Evolutionary conservation across 345 rosid species (phyloP).

Genomic region (Xanthoceras sorbifolium): DNA sequence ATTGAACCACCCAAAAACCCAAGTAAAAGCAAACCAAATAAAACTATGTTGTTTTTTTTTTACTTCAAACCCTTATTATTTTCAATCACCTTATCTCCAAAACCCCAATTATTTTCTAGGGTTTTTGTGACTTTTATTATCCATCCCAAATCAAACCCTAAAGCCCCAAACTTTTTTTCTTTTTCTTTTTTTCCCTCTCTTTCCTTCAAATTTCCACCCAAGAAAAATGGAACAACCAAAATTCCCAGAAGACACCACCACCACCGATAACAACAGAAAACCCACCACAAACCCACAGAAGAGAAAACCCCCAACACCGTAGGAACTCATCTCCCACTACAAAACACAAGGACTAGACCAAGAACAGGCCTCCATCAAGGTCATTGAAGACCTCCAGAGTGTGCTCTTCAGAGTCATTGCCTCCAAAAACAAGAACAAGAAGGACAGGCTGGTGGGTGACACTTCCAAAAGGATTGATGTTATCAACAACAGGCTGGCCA

Average conservation of each 20-base stretch:
- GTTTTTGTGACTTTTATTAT: neutral
- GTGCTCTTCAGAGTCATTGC: slow-evolving; percentile 58
- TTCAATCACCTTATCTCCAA: neutral
- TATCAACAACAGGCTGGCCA: slow-evolving; percentile 51
- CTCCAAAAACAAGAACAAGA: slow-evolving; percentile 40
- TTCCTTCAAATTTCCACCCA: neutral
- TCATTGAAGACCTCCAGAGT: slow-evolving; percentile 83
- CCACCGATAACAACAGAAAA: no score
- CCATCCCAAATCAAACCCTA: neutral
- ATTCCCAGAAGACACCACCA: slow-evolving; percentile 30
- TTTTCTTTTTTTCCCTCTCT: no score
- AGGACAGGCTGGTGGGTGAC: slow-evolving; percentile 49
- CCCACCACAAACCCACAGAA: slow-evolving; percentile 13
- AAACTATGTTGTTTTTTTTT: neutral
- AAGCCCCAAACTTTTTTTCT: no score
- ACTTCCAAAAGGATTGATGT: slow-evolving; percentile 65
- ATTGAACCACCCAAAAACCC: neutral
- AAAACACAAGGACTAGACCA: slow-evolving; percentile 69
- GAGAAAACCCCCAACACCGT: slow-evolving; percentile 59
- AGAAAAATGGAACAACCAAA: slow-evolving; percentile 44
- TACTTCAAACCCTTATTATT: no score
- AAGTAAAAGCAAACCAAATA: neutral
- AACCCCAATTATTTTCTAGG: neutral
- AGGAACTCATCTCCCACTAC: slow-evolving; percentile 80
- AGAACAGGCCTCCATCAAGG: slow-evolving; percentile 74